These are phyloP conservation scores for Lavandula angustifolia DNA, from an alignment of 257 asterid genomes.

Conservation along the genomic window DNA sequence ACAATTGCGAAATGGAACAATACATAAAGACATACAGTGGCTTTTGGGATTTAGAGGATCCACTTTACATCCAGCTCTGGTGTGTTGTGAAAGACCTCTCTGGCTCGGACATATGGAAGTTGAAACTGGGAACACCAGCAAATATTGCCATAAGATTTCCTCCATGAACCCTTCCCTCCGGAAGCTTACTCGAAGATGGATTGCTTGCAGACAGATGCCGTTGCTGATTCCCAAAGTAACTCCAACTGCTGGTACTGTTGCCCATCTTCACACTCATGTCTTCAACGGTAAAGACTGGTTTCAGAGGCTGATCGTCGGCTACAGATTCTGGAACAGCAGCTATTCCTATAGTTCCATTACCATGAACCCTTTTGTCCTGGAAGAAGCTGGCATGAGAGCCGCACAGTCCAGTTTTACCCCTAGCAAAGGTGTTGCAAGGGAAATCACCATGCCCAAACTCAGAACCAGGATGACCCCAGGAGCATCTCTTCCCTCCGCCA, in stretches of 20 bases:
- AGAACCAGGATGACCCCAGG: constrained; percentile 77
- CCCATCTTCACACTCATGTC: constrained; percentile 39
- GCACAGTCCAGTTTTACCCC: constrained; percentile 77
- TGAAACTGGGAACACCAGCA: constrained; percentile 39
- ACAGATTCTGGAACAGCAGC: constrained; percentile 43
- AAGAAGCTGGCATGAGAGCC: constrained; percentile 72
- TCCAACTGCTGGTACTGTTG: constrained; percentile 37
- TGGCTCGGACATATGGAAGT: constrained; percentile 37
- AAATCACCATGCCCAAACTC: constrained; percentile 62
- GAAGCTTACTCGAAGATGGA: constrained; percentile 41
- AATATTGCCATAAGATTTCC: constrained; percentile 78
- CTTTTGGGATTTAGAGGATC: no score
- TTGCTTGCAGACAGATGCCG: constrained; percentile 36
- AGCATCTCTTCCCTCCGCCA: constrained; percentile 93
- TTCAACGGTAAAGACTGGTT: constrained; percentile 37
- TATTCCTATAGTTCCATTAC: constrained; percentile 65
- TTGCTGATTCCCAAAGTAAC: constrained; percentile 33
- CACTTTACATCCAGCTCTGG: constrained; percentile 57
- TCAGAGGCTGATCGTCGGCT: constrained; percentile 34
- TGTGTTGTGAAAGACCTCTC: constrained; percentile 46
- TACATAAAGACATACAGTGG: constrained; percentile 12
- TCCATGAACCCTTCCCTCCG: constrained; percentile 96
- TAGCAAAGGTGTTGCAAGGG: constrained; percentile 68
- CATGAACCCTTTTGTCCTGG: constrained; percentile 88
- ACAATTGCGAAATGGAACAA: constrained; percentile 29